Conservation (phyloP, 1,284 basidiomycete species). For the Coniophora puteana region DNA sequence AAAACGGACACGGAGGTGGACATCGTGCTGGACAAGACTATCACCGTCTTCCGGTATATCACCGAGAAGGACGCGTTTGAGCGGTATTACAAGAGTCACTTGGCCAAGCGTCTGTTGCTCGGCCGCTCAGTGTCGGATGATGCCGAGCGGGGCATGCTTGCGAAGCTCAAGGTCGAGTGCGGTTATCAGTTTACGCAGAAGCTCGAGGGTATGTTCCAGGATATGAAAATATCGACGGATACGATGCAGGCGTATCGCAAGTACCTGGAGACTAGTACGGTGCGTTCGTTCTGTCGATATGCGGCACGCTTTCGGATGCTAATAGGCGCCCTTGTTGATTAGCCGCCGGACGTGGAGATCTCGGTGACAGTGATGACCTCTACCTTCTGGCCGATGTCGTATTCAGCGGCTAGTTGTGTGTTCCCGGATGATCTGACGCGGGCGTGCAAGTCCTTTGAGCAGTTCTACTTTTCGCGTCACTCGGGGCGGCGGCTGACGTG, state of each 20-base stretch:
- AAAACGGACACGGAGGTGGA: constrained; percentile 96
- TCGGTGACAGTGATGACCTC: constrained; percentile 90
- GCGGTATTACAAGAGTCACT: constrained; percentile 95
- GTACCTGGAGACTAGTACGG: constrained; percentile 53
- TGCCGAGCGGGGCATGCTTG: constrained; percentile 96
- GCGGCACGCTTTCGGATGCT: constrained; percentile 1
- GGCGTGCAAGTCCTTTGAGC: constrained; percentile 77
- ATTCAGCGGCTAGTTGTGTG: constrained; percentile 58
- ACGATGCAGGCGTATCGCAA: constrained; percentile 74
- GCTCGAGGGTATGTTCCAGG: constrained; percentile 98
- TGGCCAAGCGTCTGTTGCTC: constrained; percentile 88
- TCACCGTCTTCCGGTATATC: constrained; percentile 92
- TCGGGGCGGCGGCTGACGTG: constrained; percentile 89
- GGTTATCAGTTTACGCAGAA: constrained; percentile 98
- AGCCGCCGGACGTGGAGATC: constrained; percentile 76
- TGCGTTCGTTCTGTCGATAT: constrained; percentile 31
- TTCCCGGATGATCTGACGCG: constrained; percentile 65
- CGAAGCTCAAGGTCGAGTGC: constrained; percentile 96
- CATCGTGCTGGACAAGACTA: constrained; percentile 87
- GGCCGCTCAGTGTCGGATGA: constrained; percentile 93
- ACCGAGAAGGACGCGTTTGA: constrained; percentile 98
- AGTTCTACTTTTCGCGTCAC: constrained; percentile 88
- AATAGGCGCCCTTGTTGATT: constrained; percentile 11
- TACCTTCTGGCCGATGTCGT: constrained; percentile 87
- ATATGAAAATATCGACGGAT: constrained; percentile 91